phyloP scores from a whole-genome alignment of 495 filamentous ascomycete species.

The Lindgomyces ingoldianus region DNA sequence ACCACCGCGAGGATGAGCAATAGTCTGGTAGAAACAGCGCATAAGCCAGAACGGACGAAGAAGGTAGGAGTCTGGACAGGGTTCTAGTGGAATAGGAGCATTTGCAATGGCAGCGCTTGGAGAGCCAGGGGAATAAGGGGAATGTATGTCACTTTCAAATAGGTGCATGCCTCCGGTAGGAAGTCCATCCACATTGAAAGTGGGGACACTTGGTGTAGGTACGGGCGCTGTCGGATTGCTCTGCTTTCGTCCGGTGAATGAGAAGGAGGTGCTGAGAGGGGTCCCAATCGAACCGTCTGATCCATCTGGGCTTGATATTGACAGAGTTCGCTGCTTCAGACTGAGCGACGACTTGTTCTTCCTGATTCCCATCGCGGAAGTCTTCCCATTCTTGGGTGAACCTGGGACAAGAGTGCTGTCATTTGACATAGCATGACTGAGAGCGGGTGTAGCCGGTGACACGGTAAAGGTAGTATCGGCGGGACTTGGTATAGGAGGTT shows the following conservation, averaged over 20 bases:
- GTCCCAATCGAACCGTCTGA: slow-evolving; percentile 72
- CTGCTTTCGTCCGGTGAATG: slow-evolving; percentile 47
- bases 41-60: slow-evolving; percentile 96
- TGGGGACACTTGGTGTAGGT: slow-evolving; percentile 66
- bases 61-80: slow-evolving; percentile 83
- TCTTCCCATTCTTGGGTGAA: slow-evolving; percentile 35
- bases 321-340: slow-evolving; percentile 72
- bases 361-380: slow-evolving; percentile 54
- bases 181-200: slow-evolving; percentile 57
- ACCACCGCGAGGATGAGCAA: slow-evolving; percentile 86
- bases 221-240: slow-evolving; percentile 56
- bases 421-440: slow-evolving; percentile 30
- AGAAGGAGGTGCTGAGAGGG: slow-evolving; percentile 69
- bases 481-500: slow-evolving; percentile 31
- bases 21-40: slow-evolving; percentile 87
- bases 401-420: slow-evolving; percentile 30
- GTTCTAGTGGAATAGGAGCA: slow-evolving; percentile 76
- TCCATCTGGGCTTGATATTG: slow-evolving; percentile 68
- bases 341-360: slow-evolving; percentile 82
- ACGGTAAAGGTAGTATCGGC: slow-evolving; percentile 38
- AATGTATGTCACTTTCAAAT: slow-evolving; percentile 83
- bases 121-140: slow-evolving; percentile 58
- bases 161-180: slow-evolving; percentile 72
- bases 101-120: slow-evolving; percentile 61
- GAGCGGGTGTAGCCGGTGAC: slow-evolving; percentile 37